Conservation (phyloP, 2,329 filamentous ascomycete species). For the Fusarium concolor region DNA sequence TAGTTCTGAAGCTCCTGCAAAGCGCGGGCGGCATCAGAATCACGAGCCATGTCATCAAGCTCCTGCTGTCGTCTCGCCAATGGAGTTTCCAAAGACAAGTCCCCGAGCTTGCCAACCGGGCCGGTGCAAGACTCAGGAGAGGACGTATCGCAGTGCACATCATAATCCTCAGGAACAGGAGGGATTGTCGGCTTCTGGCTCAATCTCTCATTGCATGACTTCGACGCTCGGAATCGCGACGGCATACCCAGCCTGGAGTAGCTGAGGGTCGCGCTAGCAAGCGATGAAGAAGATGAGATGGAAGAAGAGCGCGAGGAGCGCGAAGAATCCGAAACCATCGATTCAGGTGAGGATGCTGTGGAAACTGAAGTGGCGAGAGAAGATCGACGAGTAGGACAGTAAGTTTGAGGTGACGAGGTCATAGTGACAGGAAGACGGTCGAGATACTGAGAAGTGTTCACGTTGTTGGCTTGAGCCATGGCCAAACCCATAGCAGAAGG, state of each 20-base stretch:
- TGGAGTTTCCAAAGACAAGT: conserved; percentile 62
- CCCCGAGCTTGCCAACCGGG: conserved; percentile 63
- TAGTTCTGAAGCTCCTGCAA: conserved; percentile 72
- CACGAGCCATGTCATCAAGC: conserved; percentile 56
- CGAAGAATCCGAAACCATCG: conserved; percentile 73
- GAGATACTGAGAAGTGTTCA: conserved; percentile 60
- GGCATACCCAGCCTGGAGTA: conserved; percentile 63
- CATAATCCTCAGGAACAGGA: conserved; percentile 68
- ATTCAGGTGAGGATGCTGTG: conserved; percentile 73
- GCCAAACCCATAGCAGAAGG: conserved; percentile 70
- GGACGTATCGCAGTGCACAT: conserved; percentile 62
- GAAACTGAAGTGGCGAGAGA: conserved; percentile 73
- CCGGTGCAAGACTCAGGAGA: conserved; percentile 69
- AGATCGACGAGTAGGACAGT: conserved; percentile 65
- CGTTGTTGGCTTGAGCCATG: conserved; percentile 65
- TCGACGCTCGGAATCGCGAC: conserved; percentile 73
- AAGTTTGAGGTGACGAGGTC: conserved; percentile 65
- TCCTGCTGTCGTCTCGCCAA: conserved; percentile 60
- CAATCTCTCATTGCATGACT: conserved; percentile 67
- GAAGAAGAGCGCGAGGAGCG: conserved; percentile 73
- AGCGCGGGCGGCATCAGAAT: conserved; percentile 67
- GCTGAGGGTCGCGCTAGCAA: conserved; percentile 69
- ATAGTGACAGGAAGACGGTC: conserved; percentile 64
- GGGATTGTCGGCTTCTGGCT: conserved; percentile 64
- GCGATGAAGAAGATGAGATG: conserved; percentile 71